A percentile compares a stretch with the other conserved stretches of the same genome.
Evolutionary conservation across 1,284 basidiomycete genomes (phyloP).

Genomic region (Apiotrichum porosum): DNA sequence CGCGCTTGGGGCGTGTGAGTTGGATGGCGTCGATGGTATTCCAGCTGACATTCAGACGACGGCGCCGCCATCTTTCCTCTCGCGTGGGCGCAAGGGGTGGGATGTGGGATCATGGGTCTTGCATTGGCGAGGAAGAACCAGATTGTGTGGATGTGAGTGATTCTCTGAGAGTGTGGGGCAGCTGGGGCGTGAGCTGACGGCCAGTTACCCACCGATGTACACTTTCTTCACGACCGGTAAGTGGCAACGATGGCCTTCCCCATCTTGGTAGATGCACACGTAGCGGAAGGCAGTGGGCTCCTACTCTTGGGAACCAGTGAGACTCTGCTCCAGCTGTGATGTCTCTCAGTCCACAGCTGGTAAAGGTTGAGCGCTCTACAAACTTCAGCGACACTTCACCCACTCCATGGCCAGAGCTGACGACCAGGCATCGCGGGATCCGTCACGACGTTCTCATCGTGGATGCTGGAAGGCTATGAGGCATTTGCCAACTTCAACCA

Average conservation of each 20-base stretch:
- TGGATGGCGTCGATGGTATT: background rate
- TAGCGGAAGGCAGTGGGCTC: no score
- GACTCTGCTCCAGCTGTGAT: no score
- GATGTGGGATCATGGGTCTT: conserved; percentile 89
- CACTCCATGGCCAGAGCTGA: no score
- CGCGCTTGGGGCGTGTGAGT: conserved; percentile 55
- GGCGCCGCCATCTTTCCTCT: conserved; percentile 75
- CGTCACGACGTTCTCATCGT: conserved; percentile 91
- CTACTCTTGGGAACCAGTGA: no score
- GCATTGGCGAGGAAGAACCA: conserved; percentile 64
- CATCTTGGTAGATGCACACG: no score
- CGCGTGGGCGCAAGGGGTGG: conserved; percentile 80
- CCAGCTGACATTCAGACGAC: conserved; percentile 27
- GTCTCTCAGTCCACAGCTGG: no score
- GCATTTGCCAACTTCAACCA: conserved; percentile 72
- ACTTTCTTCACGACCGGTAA: conserved; percentile 80
- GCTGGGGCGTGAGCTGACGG: background rate
- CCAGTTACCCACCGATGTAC: conserved; percentile 79
- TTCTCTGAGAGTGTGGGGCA: conserved; percentile 64
- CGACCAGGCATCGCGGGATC: conserved; percentile 95
- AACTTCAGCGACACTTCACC: no score
- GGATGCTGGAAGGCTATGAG: conserved; percentile 83
- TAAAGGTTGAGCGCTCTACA: no score
- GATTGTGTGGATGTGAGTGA: conserved; percentile 66
- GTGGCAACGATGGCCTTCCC: no score